These are phyloP conservation scores for Barnettozyma botsteinii DNA, from an alignment of 805 yeast genomes.

Conservation along the genomic window DNA sequence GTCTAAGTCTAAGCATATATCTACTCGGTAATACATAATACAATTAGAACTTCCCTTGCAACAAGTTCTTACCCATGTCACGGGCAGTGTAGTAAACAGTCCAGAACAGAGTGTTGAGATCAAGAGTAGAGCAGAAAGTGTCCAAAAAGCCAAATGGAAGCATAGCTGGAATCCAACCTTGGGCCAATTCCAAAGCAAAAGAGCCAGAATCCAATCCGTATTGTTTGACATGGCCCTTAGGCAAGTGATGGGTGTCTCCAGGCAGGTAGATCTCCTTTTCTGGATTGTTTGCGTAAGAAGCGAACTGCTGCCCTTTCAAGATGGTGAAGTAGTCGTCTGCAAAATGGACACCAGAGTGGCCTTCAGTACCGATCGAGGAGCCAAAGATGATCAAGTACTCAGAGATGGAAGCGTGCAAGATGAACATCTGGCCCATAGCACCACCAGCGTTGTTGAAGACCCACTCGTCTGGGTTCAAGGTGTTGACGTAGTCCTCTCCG, in stretches of 20 bases:
- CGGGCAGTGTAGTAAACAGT: constrained; percentile 72
- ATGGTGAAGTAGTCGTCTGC: constrained; percentile 98
- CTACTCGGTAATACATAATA: not conserved
- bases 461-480: constrained; percentile 77
- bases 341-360: constrained; percentile 92
- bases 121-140: constrained; percentile 73
- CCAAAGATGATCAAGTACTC: constrained; percentile 95
- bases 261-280: constrained; percentile 71
- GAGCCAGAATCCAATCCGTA: constrained; percentile 78
- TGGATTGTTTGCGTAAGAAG: constrained; percentile 61
- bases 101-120: constrained; percentile 56
- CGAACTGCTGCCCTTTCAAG: constrained; percentile 69
- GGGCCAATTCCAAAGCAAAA: constrained; percentile 92
- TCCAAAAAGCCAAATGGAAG: constrained; percentile 92
- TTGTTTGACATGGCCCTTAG: constrained; percentile 72
- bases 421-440: constrained; percentile 96
- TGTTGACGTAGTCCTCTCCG: constrained; percentile 68
- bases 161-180: constrained; percentile 99
- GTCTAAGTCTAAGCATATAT: too few species aligned
- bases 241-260: constrained; percentile 80
- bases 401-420: constrained; percentile 88
- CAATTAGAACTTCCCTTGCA: constrained; percentile 55
- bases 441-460: constrained; percentile 97
- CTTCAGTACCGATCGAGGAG: constrained; percentile 90
- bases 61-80: constrained; percentile 68